These are phyloP conservation scores for Acidomyces sp. DNA, from an alignment of 495 filamentous ascomycete genomes.

Conservation along the genomic window DNA sequence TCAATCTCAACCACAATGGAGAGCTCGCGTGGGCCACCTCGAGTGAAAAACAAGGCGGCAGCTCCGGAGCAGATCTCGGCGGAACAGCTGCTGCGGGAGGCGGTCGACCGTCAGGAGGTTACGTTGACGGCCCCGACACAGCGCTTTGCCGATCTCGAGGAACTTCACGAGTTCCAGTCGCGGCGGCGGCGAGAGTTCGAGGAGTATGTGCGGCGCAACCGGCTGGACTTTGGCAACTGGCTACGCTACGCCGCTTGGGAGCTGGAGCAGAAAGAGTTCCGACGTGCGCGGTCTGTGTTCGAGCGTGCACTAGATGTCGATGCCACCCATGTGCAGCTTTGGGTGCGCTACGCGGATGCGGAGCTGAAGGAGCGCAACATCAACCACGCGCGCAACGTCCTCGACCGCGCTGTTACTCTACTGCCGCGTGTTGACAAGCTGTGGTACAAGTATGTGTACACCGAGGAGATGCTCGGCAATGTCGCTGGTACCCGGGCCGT, in stretches of 20 bases:
- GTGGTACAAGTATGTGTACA: constrained; percentile 98
- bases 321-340: constrained; percentile 66
- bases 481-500: constrained; percentile 85
- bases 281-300: constrained; percentile 89
- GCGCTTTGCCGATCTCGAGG: constrained; percentile 90
- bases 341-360: constrained; percentile 83
- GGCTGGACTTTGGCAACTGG: constrained; percentile 97
- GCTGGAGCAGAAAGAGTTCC: constrained; percentile 94
- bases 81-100: constrained; percentile 94
- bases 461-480: constrained; percentile 94
- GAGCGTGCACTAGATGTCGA: constrained; percentile 91
- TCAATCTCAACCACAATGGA: constrained; percentile 74
- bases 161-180: constrained; percentile 94
- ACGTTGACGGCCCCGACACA: constrained; percentile 81
- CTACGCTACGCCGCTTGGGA: constrained; percentile 97
- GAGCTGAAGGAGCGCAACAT: constrained; percentile 97
- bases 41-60: constrained; percentile 95
- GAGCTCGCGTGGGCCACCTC: constrained; percentile 78
- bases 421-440: constrained; percentile 84
- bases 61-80: constrained; percentile 65
- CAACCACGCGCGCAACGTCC: constrained; percentile 88
- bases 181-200: constrained; percentile 94
- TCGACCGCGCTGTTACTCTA: constrained; percentile 89
- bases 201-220: constrained; percentile 90
- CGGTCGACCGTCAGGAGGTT: constrained; percentile 91